Base-by-base conservation (phyloP, 805 yeast genomes). In the Ogataea methanolica region DNA sequence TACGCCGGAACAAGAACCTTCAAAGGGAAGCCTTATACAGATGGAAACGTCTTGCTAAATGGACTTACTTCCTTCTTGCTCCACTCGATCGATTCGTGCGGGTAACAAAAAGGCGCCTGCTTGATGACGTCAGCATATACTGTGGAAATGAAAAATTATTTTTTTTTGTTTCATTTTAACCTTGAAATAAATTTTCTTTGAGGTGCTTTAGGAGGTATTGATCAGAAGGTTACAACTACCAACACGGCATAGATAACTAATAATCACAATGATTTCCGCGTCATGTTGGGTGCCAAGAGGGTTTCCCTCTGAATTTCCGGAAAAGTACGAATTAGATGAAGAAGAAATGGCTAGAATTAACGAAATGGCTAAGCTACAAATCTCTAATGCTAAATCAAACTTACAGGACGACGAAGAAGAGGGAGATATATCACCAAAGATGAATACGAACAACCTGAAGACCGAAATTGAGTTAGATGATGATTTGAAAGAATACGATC, bases 271-370 rank as follows among this genome's bases (percentile, higher is more conserved):
- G 96, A 85, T 92, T 54, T 89, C 99, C 36, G 85, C 97, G 26
- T 83, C 94, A 42, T 73, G 83, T 44, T 94, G 99, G 98, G 96
- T 92, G 22, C 97, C 98, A 43, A 80, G 96, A 60, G 99, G 99
- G 5, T 86, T 76, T 66, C 95, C 99, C 29, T 79, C 95, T 36
- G 97, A 91, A 66, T 88, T 84, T 62, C 98, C 99, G 6, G 88
- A 82, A 59, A 80, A 85, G 61, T 90, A 89, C 59, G 96, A 88
- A 56, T 71, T 92, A 46, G 83, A 90, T 56, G 98, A 94, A 52
- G 92, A 79, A 50, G 99, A 94, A 69, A 83, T 94, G 88, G 92
- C 81, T 48, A 79, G 97, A 69, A 90, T 94, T 63, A 79, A 83
- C 52, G 80, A 82, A 55, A 76, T 94, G 80, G 96, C 98, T 45